phyloP scores from a whole-genome alignment of 495 filamentous ascomycete genomes.

The Pyrenula aspistea region DNA sequence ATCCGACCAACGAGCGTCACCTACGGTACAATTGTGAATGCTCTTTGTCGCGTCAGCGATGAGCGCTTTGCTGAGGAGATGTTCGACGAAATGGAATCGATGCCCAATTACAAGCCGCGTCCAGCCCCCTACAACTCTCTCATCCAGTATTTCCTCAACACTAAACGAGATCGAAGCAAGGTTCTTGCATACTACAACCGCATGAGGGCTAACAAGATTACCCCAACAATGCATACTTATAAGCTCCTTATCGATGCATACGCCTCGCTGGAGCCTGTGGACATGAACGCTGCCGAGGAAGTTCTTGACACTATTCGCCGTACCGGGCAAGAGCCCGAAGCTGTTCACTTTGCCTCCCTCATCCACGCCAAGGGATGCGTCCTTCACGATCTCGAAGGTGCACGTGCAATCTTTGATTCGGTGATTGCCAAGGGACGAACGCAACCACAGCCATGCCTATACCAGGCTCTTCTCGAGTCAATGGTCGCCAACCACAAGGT shows the following conservation, averaged over 20 bases:
- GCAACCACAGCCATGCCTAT: constrained; percentile 69
- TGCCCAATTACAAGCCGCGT: constrained; percentile 97
- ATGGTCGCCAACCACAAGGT: constrained; percentile 92
- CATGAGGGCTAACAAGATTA: constrained; percentile 77
- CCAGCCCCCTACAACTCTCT: constrained; percentile 96
- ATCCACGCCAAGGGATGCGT: constrained; percentile 96
- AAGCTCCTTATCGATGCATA: constrained; percentile 95
- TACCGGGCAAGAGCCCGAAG: constrained; percentile 65
- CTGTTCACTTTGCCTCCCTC: constrained; percentile 88
- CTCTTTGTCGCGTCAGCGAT: constrained; percentile 90
- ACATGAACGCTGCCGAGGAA: constrained; percentile 81
- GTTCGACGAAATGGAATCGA: constrained; percentile 97
- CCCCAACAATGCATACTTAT: constrained; percentile 90
- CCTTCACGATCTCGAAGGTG: constrained; percentile 76
- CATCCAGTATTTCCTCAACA: constrained; percentile 98
- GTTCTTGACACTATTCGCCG: constrained; percentile 69
- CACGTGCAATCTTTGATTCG: constrained; percentile 67
- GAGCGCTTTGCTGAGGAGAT: constrained; percentile 96
- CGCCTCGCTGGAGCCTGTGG: constrained; percentile 82
- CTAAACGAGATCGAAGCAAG: constrained; percentile 88
- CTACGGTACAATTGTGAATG: constrained; percentile 96
- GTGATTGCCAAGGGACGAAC: constrained; percentile 56
- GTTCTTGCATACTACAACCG: constrained; percentile 93
- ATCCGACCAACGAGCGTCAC: constrained; percentile 96
- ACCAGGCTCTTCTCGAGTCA: constrained; percentile 89